Conservation (phyloP, 768 basidiomycete species). For the Podaxis sp. region DNA sequence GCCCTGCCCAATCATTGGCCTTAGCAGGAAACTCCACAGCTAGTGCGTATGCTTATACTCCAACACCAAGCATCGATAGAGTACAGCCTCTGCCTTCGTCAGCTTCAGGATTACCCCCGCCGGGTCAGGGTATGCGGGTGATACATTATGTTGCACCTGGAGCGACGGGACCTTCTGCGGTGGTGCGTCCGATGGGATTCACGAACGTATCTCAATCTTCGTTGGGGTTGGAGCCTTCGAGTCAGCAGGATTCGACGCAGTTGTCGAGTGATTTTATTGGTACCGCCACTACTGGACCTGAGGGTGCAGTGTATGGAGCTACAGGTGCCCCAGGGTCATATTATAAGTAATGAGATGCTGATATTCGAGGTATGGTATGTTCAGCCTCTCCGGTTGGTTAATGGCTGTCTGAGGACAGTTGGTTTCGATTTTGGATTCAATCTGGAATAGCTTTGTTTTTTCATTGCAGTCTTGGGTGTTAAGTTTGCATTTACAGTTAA, state of each 20-base stretch:
- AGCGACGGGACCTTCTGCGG: neutral
- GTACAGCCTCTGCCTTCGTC: neutral
- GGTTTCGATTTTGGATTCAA: neutral
- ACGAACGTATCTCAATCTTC: neutral
- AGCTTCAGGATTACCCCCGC: neutral
- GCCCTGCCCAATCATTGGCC: neutral
- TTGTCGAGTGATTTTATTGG: neutral
- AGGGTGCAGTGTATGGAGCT: neutral
- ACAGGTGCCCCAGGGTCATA: neutral
- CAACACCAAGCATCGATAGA: neutral
- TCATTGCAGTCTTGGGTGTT: neutral
- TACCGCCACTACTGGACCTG: neutral
- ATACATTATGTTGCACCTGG: constrained; percentile 6
- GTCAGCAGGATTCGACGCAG: neutral
- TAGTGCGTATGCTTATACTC: neutral
- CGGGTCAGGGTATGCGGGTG: constrained; percentile 4
- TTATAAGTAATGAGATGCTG: neutral
- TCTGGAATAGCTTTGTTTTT: neutral
- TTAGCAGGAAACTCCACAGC: neutral
- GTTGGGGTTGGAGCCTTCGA: neutral
- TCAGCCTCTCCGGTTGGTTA: neutral
- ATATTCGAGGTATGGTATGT: neutral
- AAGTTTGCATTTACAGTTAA: neutral
- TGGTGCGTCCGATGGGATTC: neutral
- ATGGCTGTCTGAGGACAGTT: neutral